phyloP scores from a whole-genome alignment of 2,329 filamentous ascomycete species.

The Annulohypoxylon truncatum region DNA sequence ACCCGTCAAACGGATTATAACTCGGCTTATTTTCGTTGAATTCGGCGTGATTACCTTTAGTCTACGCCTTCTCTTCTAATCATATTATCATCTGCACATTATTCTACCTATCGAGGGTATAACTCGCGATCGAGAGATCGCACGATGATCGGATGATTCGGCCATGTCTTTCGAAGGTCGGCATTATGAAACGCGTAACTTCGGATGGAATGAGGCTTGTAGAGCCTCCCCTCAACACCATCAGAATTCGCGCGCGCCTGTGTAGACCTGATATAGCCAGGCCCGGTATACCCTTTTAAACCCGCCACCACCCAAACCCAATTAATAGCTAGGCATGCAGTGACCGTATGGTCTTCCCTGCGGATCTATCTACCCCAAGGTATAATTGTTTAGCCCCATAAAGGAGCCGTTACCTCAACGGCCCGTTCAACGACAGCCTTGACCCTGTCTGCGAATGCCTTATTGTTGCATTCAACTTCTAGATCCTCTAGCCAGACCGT shows the following conservation, averaged over 20 bases:
- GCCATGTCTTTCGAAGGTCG: neutral
- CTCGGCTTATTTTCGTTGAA: neutral
- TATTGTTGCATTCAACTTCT: slow-evolving; percentile 86
- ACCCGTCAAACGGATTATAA: neutral
- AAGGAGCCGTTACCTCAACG: slow-evolving; percentile 84
- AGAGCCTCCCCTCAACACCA: slow-evolving; percentile 13
- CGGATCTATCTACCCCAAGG: slow-evolving; percentile 1
- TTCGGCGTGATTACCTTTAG: neutral
- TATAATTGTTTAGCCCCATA: slow-evolving; percentile 65
- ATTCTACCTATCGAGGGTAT: neutral
- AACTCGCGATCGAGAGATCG: neutral
- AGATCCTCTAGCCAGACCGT: slow-evolving; percentile 92
- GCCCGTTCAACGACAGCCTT: slow-evolving; percentile 90
- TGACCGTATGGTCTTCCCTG: neutral
- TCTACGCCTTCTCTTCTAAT: neutral
- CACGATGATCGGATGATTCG: neutral
- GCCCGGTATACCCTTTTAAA: neutral
- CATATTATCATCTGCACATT: neutral
- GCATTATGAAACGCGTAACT: neutral
- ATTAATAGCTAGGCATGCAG: slow-evolving; percentile 6
- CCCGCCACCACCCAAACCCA: neutral
- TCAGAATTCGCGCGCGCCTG: slow-evolving; percentile 12
- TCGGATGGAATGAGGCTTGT: neutral
- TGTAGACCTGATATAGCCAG: neutral
- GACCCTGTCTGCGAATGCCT: slow-evolving; percentile 84